A percentile compares a stretch with the other conserved stretches of the same genome.
These are phyloP conservation scores for Scutellaria baicalensis DNA, from an alignment of 257 asterid species.

Conservation along the genomic window DNA sequence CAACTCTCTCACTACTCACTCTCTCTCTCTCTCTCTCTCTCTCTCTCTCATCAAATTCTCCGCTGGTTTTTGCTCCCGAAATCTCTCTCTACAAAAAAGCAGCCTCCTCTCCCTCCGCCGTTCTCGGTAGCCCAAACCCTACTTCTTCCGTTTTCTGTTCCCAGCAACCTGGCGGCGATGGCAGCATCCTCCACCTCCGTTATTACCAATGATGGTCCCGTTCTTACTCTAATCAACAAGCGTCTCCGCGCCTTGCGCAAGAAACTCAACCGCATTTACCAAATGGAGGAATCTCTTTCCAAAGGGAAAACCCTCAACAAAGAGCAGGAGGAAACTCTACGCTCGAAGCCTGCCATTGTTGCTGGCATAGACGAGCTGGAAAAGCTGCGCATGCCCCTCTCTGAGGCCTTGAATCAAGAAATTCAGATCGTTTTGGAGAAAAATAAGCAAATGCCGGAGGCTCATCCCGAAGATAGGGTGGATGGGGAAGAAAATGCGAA, in stretches of 20 bases:
- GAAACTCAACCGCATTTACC: slow-evolving; percentile 60
- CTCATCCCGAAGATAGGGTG: not conserved
- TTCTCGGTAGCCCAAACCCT: slow-evolving; percentile 27
- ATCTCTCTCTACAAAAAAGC: not conserved
- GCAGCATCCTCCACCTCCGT: slow-evolving; percentile 25
- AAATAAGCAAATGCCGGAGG: slow-evolving; percentile 1
- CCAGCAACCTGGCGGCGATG: slow-evolving; percentile 26
- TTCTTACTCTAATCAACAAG: slow-evolving; percentile 59
- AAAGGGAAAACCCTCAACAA: slow-evolving; percentile 67
- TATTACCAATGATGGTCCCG: slow-evolving; percentile 51
- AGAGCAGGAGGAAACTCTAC: slow-evolving; percentile 76
- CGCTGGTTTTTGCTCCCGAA: not conserved
- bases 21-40: not conserved
- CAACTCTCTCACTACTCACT: not conserved
- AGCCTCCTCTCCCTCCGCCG: slow-evolving; percentile 14
- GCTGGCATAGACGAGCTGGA: slow-evolving; percentile 77
- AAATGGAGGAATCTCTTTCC: slow-evolving; percentile 68
- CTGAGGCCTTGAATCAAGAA: slow-evolving; percentile 59
- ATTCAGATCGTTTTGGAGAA: slow-evolving; percentile 29
- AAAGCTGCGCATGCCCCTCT: slow-evolving; percentile 58
- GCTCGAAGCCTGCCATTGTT: slow-evolving; percentile 50
- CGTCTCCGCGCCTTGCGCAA: slow-evolving; percentile 79
- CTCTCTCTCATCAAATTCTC: not conserved
- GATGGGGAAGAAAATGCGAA: slow-evolving; percentile 12
- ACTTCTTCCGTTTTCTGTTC: not conserved